Evolutionary conservation across 2,329 filamentous ascomycete species (phyloP).

Genomic region (Colletotrichum musicola): DNA sequence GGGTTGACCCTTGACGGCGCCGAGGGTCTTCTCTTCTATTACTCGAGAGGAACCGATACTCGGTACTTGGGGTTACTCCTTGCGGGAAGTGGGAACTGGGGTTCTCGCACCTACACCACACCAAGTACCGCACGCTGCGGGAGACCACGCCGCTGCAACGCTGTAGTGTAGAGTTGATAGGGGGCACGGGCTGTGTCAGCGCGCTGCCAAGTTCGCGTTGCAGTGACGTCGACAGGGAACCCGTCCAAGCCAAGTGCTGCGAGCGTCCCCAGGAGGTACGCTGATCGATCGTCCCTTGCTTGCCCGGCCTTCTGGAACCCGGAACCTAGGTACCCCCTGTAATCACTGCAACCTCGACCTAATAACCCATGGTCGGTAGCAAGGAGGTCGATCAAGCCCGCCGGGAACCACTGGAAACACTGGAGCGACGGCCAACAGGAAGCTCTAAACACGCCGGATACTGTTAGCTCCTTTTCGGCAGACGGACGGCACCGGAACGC

Average conservation of each 20-base stretch:
- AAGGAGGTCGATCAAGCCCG: neutral
- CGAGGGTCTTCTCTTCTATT: constrained; percentile 4
- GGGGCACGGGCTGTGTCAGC: constrained; percentile 31
- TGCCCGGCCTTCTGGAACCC: constrained; percentile 18
- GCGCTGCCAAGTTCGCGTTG: constrained; percentile 25
- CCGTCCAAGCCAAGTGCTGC: neutral
- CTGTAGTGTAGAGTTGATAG: constrained; percentile 13
- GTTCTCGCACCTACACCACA: neutral
- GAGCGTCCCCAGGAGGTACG: neutral
- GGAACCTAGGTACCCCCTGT: neutral
- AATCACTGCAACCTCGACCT: neutral
- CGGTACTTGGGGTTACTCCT: constrained; percentile 8
- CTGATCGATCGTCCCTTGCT: neutral
- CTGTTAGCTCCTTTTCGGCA: constrained; percentile 3
- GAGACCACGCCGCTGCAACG: neutral
- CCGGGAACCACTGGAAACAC: constrained; percentile 31
- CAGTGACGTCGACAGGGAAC: constrained; percentile 32
- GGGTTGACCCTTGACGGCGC: constrained; percentile 18
- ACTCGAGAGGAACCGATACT: constrained; percentile 2
- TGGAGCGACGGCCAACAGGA: constrained; percentile 27
- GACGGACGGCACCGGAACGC: neutral
- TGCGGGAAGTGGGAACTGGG: constrained; percentile 23
- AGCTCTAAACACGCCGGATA: neutral
- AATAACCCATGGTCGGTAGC: neutral
- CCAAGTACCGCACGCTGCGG: neutral